Evolutionary conservation across 176 grass and related monocot species (phyloP).

Genomic region (Phoenix dactylifera): DNA sequence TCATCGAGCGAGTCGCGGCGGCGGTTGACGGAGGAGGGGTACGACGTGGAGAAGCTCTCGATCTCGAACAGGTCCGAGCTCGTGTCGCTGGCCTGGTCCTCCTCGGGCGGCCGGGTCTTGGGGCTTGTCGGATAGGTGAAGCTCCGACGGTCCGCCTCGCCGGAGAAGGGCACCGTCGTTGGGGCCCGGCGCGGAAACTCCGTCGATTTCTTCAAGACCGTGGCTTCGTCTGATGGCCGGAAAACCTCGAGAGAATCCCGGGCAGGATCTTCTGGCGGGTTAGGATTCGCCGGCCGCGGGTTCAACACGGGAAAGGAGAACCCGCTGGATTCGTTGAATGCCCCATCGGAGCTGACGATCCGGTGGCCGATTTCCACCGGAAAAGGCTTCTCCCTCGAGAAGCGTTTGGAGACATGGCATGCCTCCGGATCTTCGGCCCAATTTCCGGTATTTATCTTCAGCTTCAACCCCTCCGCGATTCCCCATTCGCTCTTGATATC

Average conservation of each 20-base stretch:
- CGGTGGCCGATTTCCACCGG: constrained; percentile 11
- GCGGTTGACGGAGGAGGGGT: constrained; percentile 10
- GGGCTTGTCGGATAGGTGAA: constrained; percentile 1
- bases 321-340: background rate
- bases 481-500: constrained; percentile 15
- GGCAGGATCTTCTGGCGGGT: constrained; percentile 24
- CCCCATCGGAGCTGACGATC: constrained; percentile 15
- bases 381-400: constrained; percentile 14
- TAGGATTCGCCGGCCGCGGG: background rate
- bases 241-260: constrained; percentile 64
- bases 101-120: constrained; percentile 16
- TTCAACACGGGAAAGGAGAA: constrained; percentile 37
- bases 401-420: constrained; percentile 5
- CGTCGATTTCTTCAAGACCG: constrained; percentile 4
- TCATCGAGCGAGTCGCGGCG: constrained; percentile 35
- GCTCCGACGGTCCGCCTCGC: background rate
- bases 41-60: constrained; percentile 41
- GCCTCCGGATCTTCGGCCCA: constrained; percentile 11
- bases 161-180: background rate
- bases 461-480: constrained; percentile 9
- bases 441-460: constrained; percentile 26
- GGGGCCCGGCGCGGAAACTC: background rate
- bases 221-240: constrained; percentile 32
- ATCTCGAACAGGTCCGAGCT: constrained; percentile 81
- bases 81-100: constrained; percentile 52